phyloP scores from a whole-genome alignment of 1,284 basidiomycete genomes.

The Apiotrichum gracile region DNA sequence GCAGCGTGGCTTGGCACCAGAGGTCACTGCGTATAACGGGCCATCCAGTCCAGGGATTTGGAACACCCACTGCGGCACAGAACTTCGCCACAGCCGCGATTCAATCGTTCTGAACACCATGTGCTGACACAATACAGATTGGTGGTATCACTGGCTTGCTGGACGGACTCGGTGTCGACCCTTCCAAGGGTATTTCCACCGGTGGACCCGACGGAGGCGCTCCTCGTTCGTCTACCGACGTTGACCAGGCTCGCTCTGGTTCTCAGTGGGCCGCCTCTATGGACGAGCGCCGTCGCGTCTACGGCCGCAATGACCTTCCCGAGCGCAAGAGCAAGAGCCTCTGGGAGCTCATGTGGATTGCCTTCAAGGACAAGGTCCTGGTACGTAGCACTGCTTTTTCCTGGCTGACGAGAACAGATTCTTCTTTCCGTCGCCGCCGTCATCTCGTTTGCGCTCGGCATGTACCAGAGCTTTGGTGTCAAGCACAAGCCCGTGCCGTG shows the following conservation, averaged over 20 bases:
- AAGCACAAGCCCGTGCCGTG: conserved; percentile 51
- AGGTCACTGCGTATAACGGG: background rate
- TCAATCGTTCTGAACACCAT: background rate
- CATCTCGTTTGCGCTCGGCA: conserved; percentile 84
- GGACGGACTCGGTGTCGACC: conserved; percentile 66
- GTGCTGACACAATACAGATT: conserved; percentile 41
- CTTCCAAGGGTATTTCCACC: conserved; percentile 52
- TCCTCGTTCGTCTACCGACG: conserved; percentile 19
- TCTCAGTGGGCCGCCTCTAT: conserved; percentile 56
- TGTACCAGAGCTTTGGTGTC: conserved; percentile 88
- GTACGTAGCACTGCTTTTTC: conserved; percentile 48
- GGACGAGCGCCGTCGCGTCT: conserved; percentile 65
- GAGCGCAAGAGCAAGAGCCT: conserved; percentile 70
- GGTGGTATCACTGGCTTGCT: conserved; percentile 70
- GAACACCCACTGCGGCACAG: too few species aligned
- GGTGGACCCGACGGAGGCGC: conserved; percentile 22
- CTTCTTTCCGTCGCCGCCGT: conserved; percentile 85
- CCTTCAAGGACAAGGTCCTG: conserved; percentile 91
- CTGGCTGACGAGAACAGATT: conserved; percentile 55
- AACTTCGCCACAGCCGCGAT: too few species aligned
- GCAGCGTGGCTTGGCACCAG: background rate
- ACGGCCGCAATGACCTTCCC: conserved; percentile 79
- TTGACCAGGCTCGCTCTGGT: conserved; percentile 36
- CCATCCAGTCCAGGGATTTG: too few species aligned
- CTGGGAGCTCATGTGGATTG: conserved; percentile 83